Conservation (phyloP, 1,284 basidiomycete genomes). For the Takashimella koratensis region DNA sequence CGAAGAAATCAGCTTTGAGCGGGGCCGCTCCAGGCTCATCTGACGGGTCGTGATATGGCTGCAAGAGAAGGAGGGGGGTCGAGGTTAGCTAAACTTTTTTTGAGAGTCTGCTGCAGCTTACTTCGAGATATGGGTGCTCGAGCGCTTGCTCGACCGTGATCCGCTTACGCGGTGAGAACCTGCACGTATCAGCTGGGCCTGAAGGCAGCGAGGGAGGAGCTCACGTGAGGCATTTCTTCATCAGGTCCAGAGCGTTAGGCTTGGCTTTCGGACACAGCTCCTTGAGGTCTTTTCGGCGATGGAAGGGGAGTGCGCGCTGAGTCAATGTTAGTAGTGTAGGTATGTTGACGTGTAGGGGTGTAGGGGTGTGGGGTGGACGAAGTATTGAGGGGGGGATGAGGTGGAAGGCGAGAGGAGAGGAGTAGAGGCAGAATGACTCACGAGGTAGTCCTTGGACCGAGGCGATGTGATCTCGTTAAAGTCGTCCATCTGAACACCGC, state of each 20-base stretch:
- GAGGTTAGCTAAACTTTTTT: not conserved
- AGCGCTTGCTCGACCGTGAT: conserved; percentile 88
- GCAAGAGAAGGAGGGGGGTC: conserved; percentile 37
- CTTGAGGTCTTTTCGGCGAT: conserved; percentile 74
- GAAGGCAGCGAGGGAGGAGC: conserved; percentile 3
- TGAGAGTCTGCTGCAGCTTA: conserved; percentile 43
- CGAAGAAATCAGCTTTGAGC: conserved; percentile 80
- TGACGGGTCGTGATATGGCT: conserved; percentile 83
- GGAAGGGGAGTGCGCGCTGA: conserved; percentile 77
- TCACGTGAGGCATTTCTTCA: conserved; percentile 81
- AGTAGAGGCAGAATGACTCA: conserved; percentile 9
- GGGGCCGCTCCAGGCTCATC: conserved; percentile 80
- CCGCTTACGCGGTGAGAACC: conserved; percentile 80
- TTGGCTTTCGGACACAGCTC: conserved; percentile 76
- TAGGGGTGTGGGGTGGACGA: too few relatives aligned
- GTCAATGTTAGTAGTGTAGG: conserved; percentile 8
- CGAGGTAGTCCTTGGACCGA: conserved; percentile 82
- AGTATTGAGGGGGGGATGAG: too few relatives aligned
- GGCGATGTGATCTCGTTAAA: conserved; percentile 68
- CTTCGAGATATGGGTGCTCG: conserved; percentile 86
- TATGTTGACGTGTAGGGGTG: not conserved
- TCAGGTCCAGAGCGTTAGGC: conserved; percentile 80
- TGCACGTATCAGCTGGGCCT: conserved; percentile 24
- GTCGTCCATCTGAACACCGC: conserved; percentile 58
- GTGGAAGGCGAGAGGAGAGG: not conserved